These are phyloP conservation scores for Pseudomassariella vexata DNA, from an alignment of 2,329 filamentous ascomycete genomes.

Conservation along the genomic window DNA sequence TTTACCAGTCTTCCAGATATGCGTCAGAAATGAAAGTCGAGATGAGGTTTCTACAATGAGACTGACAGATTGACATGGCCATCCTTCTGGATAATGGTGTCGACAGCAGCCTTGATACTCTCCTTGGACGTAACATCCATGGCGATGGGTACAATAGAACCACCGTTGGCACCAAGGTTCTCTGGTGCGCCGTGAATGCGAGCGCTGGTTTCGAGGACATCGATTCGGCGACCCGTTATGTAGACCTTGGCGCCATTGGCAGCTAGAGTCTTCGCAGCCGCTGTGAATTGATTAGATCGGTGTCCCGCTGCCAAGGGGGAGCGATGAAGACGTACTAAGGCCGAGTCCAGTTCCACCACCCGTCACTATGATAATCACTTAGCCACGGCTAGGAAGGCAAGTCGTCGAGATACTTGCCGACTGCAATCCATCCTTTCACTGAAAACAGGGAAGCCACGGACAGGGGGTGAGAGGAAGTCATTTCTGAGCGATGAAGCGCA, in stretches of 20 bases:
- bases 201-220: conserved; percentile 32
- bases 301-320: neutral
- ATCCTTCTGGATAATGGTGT: conserved; percentile 46
- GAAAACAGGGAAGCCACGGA: conserved; percentile 19
- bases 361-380: conserved; percentile 36
- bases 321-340: conserved; percentile 39
- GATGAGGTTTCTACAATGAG: no score
- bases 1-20: conserved; percentile 35
- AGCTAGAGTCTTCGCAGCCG: conserved; percentile 38
- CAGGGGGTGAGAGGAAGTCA: conserved; percentile 20
- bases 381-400: conserved; percentile 5
- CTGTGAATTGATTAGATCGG: conserved; percentile 14
- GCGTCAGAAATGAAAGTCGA: no score
- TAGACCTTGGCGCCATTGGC: conserved; percentile 33
- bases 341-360: conserved; percentile 55
- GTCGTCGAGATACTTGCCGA: conserved; percentile 15
- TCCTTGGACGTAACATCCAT: conserved; percentile 45
- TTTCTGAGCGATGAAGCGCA: no score
- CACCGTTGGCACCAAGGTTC: conserved; percentile 29
- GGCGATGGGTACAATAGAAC: conserved; percentile 36
- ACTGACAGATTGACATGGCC: conserved; percentile 40
- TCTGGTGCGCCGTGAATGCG: conserved; percentile 38
- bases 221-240: conserved; percentile 35
- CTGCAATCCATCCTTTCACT: conserved; percentile 18
- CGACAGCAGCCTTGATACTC: conserved; percentile 38